phyloP scores from a whole-genome alignment of 768 basidiomycete genomes.

The Rhizopogon rudus region DNA sequence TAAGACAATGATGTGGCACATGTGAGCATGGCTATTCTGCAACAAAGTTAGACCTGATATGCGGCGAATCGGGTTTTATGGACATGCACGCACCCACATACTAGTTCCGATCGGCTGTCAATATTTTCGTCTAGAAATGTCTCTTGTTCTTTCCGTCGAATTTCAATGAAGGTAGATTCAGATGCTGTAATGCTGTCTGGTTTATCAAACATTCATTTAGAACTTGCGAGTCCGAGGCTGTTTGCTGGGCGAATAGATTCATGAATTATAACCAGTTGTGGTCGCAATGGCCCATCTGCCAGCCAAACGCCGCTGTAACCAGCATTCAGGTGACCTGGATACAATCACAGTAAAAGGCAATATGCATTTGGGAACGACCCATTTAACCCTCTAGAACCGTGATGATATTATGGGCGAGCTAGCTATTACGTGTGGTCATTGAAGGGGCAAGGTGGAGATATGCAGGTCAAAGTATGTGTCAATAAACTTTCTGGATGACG shows the following conservation, averaged over 20 bases:
- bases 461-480: background rate
- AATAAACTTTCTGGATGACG: background rate
- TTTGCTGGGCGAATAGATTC: background rate
- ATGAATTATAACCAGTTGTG: background rate
- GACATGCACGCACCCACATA: background rate
- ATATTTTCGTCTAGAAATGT: background rate
- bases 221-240: background rate
- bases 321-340: background rate
- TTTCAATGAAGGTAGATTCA: background rate
- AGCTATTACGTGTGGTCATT: background rate
- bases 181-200: background rate
- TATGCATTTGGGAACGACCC: background rate
- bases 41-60: background rate
- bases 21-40: background rate
- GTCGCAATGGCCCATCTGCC: background rate
- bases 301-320: background rate
- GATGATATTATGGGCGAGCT: conserved; percentile 3
- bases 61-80: background rate
- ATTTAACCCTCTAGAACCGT: background rate
- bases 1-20: background rate
- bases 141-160: background rate
- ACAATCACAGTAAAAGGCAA: background rate
- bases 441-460: background rate
- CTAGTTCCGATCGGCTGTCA: background rate
- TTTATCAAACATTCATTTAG: background rate